These are phyloP conservation scores for Lycium barbarum DNA, from an alignment of 257 asterid genomes.

Conservation along the genomic window DNA sequence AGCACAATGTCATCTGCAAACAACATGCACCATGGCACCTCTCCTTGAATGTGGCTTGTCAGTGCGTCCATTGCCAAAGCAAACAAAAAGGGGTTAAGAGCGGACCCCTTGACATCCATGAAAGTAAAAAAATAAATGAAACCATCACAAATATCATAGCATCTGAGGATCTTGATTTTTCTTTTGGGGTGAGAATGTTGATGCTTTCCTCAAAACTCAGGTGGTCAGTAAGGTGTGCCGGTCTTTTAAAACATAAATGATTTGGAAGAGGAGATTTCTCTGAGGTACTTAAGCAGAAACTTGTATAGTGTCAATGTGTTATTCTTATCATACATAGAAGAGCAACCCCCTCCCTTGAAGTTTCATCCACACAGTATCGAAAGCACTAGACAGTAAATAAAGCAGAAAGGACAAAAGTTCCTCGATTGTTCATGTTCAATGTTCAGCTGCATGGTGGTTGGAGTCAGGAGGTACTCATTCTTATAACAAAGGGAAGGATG, in stretches of 20 bases:
- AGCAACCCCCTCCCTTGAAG: neutral
- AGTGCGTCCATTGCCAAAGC: too few species aligned
- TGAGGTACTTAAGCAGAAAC: neutral
- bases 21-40: too few species aligned
- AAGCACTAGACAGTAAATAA: neutral
- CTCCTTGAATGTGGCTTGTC: too few species aligned
- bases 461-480: conserved; percentile 12
- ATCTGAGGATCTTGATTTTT: conserved; percentile 11
- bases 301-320: neutral
- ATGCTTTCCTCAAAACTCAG: conserved; percentile 1
- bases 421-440: neutral
- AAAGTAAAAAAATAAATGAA: neutral
- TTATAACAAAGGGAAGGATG: neutral
- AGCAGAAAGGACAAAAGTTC: conserved; percentile 24
- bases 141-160: neutral
- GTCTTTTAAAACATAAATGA: neutral
- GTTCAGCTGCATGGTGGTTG: neutral
- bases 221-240: neutral
- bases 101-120: neutral
- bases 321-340: neutral
- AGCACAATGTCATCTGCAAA: too few species aligned
- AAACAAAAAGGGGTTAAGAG: too few species aligned
- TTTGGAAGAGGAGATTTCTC: conserved; percentile 10
- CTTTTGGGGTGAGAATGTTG: conserved; percentile 7
- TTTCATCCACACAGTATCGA: neutral